phyloP scores from a whole-genome alignment of 371 early-diverging fungal species.

The Apophysomyces variabilis region DNA sequence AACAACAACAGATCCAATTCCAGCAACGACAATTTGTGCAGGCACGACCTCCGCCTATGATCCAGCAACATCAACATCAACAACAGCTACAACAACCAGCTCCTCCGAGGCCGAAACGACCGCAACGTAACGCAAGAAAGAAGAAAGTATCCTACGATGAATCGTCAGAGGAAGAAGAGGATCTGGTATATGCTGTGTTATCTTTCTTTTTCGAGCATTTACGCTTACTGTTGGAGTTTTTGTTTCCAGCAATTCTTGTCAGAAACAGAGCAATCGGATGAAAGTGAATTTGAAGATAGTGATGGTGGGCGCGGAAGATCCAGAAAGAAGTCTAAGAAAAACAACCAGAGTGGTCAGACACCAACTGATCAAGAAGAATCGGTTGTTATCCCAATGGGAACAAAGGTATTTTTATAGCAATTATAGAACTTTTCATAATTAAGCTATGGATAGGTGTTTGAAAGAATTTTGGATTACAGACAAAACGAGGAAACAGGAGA shows the following conservation, averaged over 20 bases:
- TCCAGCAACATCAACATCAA: constrained; percentile 13
- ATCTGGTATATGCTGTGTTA: constrained; percentile 21
- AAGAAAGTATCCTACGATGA: constrained; percentile 48
- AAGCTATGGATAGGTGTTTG: constrained; percentile 34
- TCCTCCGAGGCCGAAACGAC: constrained; percentile 35
- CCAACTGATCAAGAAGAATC: constrained; percentile 25
- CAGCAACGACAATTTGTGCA: constrained; percentile 14
- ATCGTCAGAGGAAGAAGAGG: constrained; percentile 52
- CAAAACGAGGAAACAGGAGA: constrained; percentile 34
- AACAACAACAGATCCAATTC: constrained; percentile 7
- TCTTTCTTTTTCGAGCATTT: not conserved
- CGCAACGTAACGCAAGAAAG: constrained; percentile 39
- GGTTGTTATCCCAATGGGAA: constrained; percentile 66
- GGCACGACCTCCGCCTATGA: constrained; percentile 9
- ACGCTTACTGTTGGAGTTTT: constrained; percentile 12
- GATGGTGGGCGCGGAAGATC: constrained; percentile 19
- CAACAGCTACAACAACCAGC: constrained; percentile 35
- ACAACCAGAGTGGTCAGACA: constrained; percentile 14
- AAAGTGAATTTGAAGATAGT: constrained; percentile 34
- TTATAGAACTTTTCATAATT: not conserved
- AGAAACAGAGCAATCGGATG: constrained; percentile 34
- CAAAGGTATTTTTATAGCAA: constrained; percentile 32
- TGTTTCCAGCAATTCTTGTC: constrained; percentile 28
- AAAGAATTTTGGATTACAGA: constrained; percentile 65
- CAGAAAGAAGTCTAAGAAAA: constrained; percentile 20